These are phyloP conservation scores for Mycena alexandri DNA, from an alignment of 768 basidiomycete genomes.

Conservation along the genomic window DNA sequence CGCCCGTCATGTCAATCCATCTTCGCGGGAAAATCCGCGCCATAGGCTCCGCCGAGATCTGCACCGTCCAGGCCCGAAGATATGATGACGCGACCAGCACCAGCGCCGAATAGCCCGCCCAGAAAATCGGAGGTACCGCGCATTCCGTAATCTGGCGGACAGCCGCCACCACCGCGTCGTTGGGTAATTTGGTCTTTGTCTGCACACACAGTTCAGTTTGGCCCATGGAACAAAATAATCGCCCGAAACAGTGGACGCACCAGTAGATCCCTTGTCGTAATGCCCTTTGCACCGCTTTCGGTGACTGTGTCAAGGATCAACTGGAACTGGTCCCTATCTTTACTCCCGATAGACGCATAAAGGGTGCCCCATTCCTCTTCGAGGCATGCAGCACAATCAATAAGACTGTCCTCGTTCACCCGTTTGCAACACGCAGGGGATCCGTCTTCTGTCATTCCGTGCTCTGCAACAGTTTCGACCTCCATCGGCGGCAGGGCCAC, in stretches of 20 bases:
- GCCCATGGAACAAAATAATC: slow-evolving; percentile 31
- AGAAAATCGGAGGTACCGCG: slow-evolving; percentile 69
- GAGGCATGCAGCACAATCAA: slow-evolving; percentile 62
- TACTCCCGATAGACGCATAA: slow-evolving; percentile 42
- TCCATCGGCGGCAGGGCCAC: slow-evolving; percentile 34
- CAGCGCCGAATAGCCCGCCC: slow-evolving; percentile 71
- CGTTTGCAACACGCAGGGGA: slow-evolving; percentile 63
- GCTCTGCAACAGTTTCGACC: slow-evolving; percentile 43
- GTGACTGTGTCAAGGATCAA: slow-evolving; percentile 53
- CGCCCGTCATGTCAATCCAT: slow-evolving; percentile 82
- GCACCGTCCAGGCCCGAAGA: slow-evolving; percentile 68
- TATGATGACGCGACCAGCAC: slow-evolving; percentile 69
- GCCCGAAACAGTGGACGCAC: slow-evolving; percentile 44
- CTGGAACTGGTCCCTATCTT: slow-evolving; percentile 46
- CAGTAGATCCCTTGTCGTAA: slow-evolving; percentile 52
- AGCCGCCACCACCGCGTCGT: slow-evolving; percentile 45
- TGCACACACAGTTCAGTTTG: slow-evolving; percentile 29
- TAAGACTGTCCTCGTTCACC: slow-evolving; percentile 47
- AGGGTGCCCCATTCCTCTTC: slow-evolving; percentile 54
- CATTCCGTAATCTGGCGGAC: slow-evolving; percentile 59
- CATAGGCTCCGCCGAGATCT: slow-evolving; percentile 59
- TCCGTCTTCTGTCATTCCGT: slow-evolving; percentile 60
- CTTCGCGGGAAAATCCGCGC: slow-evolving; percentile 73
- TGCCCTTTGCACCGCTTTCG: slow-evolving; percentile 53
- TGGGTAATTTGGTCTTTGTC: slow-evolving; percentile 35